Conservation (phyloP, 345 rosid species). For the Sisymbrium irio region DNA sequence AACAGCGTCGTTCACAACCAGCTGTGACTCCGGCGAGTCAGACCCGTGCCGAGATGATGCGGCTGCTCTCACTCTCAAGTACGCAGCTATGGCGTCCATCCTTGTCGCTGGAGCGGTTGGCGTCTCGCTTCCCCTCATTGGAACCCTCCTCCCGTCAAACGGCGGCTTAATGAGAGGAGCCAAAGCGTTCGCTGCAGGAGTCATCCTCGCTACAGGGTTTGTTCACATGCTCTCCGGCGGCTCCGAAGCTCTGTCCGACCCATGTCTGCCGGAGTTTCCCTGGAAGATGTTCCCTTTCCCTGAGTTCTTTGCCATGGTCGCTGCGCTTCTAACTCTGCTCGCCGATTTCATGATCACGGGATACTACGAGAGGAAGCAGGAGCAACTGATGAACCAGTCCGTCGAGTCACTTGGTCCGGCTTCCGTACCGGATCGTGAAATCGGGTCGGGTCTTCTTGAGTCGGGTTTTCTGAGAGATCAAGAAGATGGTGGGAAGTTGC, state of each 20-base stretch:
- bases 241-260: constrained; percentile 49
- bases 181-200: constrained; percentile 92
- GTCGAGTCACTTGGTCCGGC: constrained; percentile 39
- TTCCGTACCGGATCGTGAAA: constrained; percentile 40
- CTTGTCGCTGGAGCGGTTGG: constrained; percentile 65
- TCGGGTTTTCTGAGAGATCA: constrained; percentile 42
- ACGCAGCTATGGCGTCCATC: constrained; percentile 69
- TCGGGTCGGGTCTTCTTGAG: constrained; percentile 25
- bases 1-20: constrained; percentile 41
- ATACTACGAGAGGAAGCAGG: constrained; percentile 81
- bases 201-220: constrained; percentile 90
- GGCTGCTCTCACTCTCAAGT: constrained; percentile 57
- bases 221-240: constrained; percentile 91
- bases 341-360: constrained; percentile 86
- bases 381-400: constrained; percentile 35
- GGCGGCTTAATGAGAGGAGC: constrained; percentile 70
- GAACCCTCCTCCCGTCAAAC: constrained; percentile 62
- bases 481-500: constrained; percentile 73
- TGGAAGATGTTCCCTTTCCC: constrained; percentile 88
- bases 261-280: constrained; percentile 68
- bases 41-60: constrained; percentile 65
- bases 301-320: constrained; percentile 83
- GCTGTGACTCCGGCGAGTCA: constrained; percentile 42
- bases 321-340: constrained; percentile 67
- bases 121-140: constrained; percentile 66